Evolutionary conservation across 371 early-diverging fungal genomes (phyloP).

Genomic region (Rhizopus delemar): DNA sequence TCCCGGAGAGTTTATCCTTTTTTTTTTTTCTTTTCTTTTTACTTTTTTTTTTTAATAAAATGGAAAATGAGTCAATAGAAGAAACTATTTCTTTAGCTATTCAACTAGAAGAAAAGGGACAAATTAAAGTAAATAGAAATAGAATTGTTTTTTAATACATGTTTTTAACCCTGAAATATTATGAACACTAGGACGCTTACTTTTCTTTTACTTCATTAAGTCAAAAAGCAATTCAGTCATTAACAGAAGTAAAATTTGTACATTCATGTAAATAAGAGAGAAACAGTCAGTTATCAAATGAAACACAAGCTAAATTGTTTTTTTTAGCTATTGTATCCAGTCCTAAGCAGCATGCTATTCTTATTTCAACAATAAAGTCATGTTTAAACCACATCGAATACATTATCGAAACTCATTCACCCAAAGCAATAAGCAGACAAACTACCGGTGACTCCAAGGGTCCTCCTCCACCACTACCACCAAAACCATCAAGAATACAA

Average conservation of each 20-base stretch:
- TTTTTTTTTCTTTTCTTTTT: constrained; percentile 2
- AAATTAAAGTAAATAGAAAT: constrained; percentile 33
- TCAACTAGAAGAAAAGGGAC: constrained; percentile 41
- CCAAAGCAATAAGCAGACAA: constrained; percentile 16
- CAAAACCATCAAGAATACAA: constrained; percentile 42
- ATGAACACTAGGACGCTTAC: constrained; percentile 44
- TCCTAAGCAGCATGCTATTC: constrained; percentile 38
- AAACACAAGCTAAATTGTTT: neutral
- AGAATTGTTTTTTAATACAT: neutral
- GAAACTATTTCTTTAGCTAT: constrained; percentile 34
- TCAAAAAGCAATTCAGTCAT: constrained; percentile 34
- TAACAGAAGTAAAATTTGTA: constrained; percentile 48
- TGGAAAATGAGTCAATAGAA: constrained; percentile 34
- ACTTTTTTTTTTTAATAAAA: constrained; percentile 8
- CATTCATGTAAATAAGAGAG: constrained; percentile 40
- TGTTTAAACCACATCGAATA: constrained; percentile 45
- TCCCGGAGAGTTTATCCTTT: neutral
- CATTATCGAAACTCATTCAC: constrained; percentile 42
- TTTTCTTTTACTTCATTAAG: constrained; percentile 34
- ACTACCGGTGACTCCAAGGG: constrained; percentile 16
- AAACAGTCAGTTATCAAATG: neutral
- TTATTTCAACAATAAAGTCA: constrained; percentile 38
- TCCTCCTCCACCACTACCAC: constrained; percentile 40
- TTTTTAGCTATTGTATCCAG: constrained; percentile 46
- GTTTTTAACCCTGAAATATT: neutral